phyloP scores from a whole-genome alignment of 805 yeast species.

The Candida ponderosae region DNA sequence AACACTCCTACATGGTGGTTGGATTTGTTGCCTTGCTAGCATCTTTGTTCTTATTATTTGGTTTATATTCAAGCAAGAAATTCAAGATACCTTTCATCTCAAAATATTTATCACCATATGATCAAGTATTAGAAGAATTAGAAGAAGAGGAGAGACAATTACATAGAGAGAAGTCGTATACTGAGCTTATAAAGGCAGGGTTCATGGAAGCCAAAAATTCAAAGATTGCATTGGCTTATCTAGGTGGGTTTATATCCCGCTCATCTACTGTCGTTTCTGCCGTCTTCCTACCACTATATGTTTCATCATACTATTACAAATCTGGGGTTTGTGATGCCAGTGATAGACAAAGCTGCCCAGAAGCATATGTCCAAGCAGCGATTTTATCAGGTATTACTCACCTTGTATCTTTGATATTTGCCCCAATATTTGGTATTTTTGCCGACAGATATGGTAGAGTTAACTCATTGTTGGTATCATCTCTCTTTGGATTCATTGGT shows the following conservation, averaged over 20 bases:
- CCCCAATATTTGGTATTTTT: constrained; percentile 59
- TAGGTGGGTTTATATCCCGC: constrained; percentile 57
- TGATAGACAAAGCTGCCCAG: constrained; percentile 40
- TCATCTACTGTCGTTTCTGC: constrained; percentile 52
- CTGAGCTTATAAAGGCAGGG: constrained; percentile 38
- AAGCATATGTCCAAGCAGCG: constrained; percentile 59
- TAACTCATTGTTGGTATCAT: constrained; percentile 28
- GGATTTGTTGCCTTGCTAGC: constrained; percentile 33
- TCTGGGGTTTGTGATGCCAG: constrained; percentile 39
- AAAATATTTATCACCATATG: constrained; percentile 18
- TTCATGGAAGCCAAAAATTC: constrained; percentile 38
- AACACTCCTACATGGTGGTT: constrained; percentile 40
- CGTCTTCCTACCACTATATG: constrained; percentile 55
- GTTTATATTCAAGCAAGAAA: constrained; percentile 37
- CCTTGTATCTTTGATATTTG: constrained; percentile 44
- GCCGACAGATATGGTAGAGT: constrained; percentile 39
- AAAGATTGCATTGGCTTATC: constrained; percentile 45
- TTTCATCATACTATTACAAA: constrained; percentile 45
- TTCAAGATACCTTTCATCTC: constrained; percentile 19
- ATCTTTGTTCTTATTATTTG: constrained; percentile 30
- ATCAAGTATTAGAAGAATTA: constrained; percentile 24
- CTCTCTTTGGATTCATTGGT: constrained; percentile 36
- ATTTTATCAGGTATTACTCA: constrained; percentile 64
- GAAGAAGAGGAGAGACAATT: constrained; percentile 20
- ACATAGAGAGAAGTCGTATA: constrained; percentile 21